Evolutionary conservation across 805 yeast genomes (phyloP), one percentile per base, ranked within the genome.

Genomic region (Tetrapisispora namnaoensis): DNA sequence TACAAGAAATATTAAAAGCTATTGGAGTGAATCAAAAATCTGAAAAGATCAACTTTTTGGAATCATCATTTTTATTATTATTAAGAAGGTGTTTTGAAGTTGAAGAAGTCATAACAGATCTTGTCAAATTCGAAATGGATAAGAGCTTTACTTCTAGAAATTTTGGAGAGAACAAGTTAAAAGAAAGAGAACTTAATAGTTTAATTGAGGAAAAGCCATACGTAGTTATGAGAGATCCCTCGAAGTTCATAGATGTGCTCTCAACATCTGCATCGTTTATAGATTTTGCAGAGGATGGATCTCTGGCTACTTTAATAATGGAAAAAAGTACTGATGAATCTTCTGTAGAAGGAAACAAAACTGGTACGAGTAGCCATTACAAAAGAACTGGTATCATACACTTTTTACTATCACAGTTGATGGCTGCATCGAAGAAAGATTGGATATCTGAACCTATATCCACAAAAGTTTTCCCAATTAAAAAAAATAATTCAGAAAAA

Each of bases 41-140:
- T 6, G 71, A 71, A 17, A 67, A 64, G 42, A 65, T 70, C 2
- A 67, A 67, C 40, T 63, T 65, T 50, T 50, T 80, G 1, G 80
- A 79, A 51, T 67, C 73, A 6, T 62, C 78, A 1, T 69, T 81
- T 20, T 70, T 79, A 0, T 68, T 78, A 13, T 67, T 88, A 34
- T 62, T 82, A 1, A 75, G 96, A 60, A 71, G 84, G 41, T 81
- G 89, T 49, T 79, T 82, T 61, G 97, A 89, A 62, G 75, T 79
- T 2, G 61, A 68, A 0, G 73, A 71, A 0, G 66, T 77, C 13
- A 67, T 87, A 5, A 68, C 70, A 28, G 67, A 68, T 10, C 66
- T 76, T 37, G 76, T 86, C 57, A 56, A 66, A 0, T 68, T 73
- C 21, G 88, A 82, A 49, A 60, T 86, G 11, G 61, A 72, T 3